Percentiles rank a stretch among this genome's conserved stretches.
These are phyloP conservation scores for Talaromyces nanjingensis DNA, from an alignment of 495 filamentous ascomycete genomes.

Conservation along the genomic window DNA sequence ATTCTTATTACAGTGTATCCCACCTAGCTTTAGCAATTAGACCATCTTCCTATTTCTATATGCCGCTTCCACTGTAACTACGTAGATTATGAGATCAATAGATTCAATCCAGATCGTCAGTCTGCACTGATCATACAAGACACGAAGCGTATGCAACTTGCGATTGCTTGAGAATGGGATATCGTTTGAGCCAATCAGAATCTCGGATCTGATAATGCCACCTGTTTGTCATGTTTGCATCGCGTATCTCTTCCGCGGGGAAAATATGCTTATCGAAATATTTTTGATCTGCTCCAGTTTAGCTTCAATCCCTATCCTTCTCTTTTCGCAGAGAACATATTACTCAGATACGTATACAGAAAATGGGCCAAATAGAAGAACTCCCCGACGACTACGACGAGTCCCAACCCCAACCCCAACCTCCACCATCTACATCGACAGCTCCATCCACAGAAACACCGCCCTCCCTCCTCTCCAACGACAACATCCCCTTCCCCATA, in stretches of 20 bases:
- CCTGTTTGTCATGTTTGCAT: constrained; percentile 10
- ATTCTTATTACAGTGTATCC: too few species aligned
- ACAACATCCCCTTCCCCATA: constrained; percentile 36
- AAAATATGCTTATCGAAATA: constrained; percentile 2
- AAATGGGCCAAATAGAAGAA: constrained; percentile 37
- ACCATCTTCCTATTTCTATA: too few species aligned
- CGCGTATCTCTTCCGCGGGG: background rate
- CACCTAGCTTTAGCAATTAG: too few species aligned
- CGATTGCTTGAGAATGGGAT: too few species aligned
- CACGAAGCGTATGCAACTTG: too few species aligned
- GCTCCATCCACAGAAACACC: background rate
- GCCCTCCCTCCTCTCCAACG: constrained; percentile 23
- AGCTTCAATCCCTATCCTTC: background rate
- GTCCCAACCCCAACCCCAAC: constrained; percentile 13
- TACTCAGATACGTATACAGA: background rate
- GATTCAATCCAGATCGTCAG: too few species aligned
- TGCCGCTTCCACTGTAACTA: too few species aligned
- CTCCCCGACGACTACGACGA: constrained; percentile 45
- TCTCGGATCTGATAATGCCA: background rate
- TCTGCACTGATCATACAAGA: too few species aligned
- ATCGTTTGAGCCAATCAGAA: background rate
- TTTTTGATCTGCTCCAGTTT: background rate
- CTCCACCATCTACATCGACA: constrained; percentile 21
- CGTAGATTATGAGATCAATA: too few species aligned
- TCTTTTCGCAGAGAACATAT: background rate